Base-by-base conservation (phyloP, 1,284 basidiomycete species). In the Sphagnurus paluster region DNA sequence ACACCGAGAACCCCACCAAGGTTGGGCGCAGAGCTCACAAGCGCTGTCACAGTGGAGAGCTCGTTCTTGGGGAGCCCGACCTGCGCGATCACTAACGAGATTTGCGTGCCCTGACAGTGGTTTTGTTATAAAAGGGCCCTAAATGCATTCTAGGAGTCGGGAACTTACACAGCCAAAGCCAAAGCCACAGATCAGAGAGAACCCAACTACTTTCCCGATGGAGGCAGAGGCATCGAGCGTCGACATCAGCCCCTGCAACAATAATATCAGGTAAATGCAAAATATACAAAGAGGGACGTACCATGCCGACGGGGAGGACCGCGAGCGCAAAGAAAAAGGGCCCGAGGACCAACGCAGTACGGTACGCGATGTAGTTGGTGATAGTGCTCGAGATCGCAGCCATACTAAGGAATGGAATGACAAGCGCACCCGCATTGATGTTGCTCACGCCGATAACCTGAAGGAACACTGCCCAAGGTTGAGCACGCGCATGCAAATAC, bases 1-100 rank as follows among this genome's bases (percentile, higher is more conserved):
- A 68, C 62, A 44, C 62, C 64, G 8, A 68, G 49, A 6, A 63
- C 62, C 14, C 64, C 66, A 20, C 64, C 66, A 4, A 68, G 50
- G 38, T 54, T 62, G 3, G 66, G 63, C 3, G 60, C 50, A 13
- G 61, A 52, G 16, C 56, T 58, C 5, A 66, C 53, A 25, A 64
- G 51, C 5, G 66, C 65, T 8, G 66, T 66, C 9, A 66, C 60
- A 19, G 63, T 66, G 9, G 64, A 59, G 7, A 66, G 50, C 14
- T 62, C 55, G 28, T 62, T 58, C 19, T 46, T 39, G 17, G 61
- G 58, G 19, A 66, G 48, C 2, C 65, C 63, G 10, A 57, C 60
- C 53, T 65, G 65, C 1, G 61, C 60, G 14, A 65, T 62, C 16
- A 67, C 52, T 51, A 63, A 54, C 8, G 59, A 53, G 3, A 59